Conservation (phyloP, 202 grass and related monocot species). For the Hordeum pubiflorum region DNA sequence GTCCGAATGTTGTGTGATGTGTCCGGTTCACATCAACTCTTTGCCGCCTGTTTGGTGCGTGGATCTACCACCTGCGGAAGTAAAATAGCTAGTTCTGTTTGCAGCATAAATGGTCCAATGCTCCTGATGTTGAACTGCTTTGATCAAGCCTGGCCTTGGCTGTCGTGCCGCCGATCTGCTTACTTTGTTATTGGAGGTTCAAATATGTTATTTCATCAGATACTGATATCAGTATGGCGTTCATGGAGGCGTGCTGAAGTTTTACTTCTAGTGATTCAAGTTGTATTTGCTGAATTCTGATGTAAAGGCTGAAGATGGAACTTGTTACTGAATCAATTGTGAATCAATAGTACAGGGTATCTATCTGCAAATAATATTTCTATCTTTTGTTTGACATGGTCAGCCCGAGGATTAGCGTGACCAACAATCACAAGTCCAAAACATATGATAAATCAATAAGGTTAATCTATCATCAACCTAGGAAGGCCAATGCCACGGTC, state of each 20-base stretch:
- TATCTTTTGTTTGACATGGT: too few relatives aligned
- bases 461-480: neutral
- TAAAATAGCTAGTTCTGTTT: neutral
- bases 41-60: neutral
- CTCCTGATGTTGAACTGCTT: neutral
- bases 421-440: neutral
- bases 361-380: too few relatives aligned
- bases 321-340: too few relatives aligned
- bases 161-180: too few relatives aligned
- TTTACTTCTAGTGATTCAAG: too few relatives aligned
- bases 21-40: neutral
- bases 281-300: too few relatives aligned
- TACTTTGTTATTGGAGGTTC: too few relatives aligned
- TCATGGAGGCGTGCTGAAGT: too few relatives aligned
- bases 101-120: neutral
- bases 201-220: too few relatives aligned
- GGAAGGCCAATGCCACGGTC: neutral
- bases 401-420: neutral
- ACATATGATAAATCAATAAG: neutral
- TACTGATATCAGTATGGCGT: too few relatives aligned
- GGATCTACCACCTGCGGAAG: neutral
- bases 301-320: too few relatives aligned
- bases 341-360: too few relatives aligned
- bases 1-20: neutral
- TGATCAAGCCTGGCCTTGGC: neutral